A percentile compares a stretch with the other conserved stretches of the same genome.
These are phyloP conservation scores for Trametes versicolor DNA, from an alignment of 1,284 basidiomycete species.

Conservation along the genomic window DNA sequence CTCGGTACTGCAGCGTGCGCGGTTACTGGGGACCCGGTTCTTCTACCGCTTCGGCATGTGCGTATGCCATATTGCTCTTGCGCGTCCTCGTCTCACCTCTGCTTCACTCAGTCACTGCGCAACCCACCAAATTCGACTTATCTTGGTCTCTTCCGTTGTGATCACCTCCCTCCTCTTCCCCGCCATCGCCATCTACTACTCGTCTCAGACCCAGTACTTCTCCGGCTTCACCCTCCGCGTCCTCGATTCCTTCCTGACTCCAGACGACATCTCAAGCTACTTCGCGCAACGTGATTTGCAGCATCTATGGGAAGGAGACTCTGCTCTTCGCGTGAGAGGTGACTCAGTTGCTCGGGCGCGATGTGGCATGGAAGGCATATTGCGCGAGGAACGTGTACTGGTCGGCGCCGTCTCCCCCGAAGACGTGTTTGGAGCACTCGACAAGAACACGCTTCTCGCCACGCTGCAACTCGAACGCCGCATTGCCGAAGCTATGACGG, in stretches of 20 bases:
- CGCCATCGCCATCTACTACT: constrained; percentile 86
- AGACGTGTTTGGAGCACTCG: constrained; percentile 63
- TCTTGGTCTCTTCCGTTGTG: constrained; percentile 92
- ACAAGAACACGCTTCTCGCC: constrained; percentile 66
- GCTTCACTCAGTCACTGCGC: constrained; percentile 73
- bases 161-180: constrained; percentile 97
- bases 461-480: constrained; percentile 70
- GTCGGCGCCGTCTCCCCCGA: constrained; percentile 65
- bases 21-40: constrained; percentile 58
- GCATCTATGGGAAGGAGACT: constrained; percentile 73
- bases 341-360: constrained; percentile 78
- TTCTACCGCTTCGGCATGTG: constrained; percentile 82
- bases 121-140: constrained; percentile 91
- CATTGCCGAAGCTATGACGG: constrained; percentile 57
- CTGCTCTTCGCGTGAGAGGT: constrained; percentile 67
- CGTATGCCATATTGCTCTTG: constrained; percentile 46
- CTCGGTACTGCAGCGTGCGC: constrained; percentile 46
- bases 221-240: constrained; percentile 64
- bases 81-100: constrained; percentile 18
- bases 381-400: constrained; percentile 83
- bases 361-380: constrained; percentile 76
- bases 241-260: constrained; percentile 67
- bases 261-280: constrained; percentile 59
- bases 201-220: constrained; percentile 70
- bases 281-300: constrained; percentile 69